Evolutionary conservation across 768 basidiomycete species (phyloP).

Genomic region (Ephemerocybe angulata): DNA sequence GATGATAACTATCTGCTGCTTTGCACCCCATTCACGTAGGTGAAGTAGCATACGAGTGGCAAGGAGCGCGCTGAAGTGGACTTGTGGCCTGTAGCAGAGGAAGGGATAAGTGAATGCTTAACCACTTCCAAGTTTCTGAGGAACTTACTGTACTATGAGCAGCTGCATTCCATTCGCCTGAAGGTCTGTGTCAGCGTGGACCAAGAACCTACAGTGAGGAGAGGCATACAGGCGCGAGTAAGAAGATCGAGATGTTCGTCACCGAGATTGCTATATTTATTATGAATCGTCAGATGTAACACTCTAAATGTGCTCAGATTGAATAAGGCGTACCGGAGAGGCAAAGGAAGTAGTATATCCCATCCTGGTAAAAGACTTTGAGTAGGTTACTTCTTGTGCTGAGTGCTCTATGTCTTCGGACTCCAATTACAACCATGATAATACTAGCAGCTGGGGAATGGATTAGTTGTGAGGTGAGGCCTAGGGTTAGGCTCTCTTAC

Average conservation of each 20-base stretch:
- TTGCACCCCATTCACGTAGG: background rate
- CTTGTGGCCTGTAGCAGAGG: background rate
- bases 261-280: background rate
- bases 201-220: background rate
- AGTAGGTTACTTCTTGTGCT: background rate
- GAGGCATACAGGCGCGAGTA: background rate
- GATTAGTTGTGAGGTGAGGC: background rate
- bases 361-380: background rate
- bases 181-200: background rate
- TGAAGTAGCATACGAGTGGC: background rate
- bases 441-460: background rate
- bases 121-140: background rate
- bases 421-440: background rate
- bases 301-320: background rate
- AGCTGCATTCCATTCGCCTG: background rate
- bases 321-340: background rate
- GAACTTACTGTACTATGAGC: background rate
- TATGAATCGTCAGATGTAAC: background rate
- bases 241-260: background rate
- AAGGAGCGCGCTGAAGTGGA: background rate
- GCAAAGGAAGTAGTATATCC: background rate
- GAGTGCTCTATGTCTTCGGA: background rate
- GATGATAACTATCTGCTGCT: background rate
- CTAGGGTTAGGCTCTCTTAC: background rate
- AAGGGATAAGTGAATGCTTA: background rate